These are phyloP conservation scores for Cytospora mali DNA, from an alignment of 2,329 filamentous ascomycete species.

Conservation along the genomic window DNA sequence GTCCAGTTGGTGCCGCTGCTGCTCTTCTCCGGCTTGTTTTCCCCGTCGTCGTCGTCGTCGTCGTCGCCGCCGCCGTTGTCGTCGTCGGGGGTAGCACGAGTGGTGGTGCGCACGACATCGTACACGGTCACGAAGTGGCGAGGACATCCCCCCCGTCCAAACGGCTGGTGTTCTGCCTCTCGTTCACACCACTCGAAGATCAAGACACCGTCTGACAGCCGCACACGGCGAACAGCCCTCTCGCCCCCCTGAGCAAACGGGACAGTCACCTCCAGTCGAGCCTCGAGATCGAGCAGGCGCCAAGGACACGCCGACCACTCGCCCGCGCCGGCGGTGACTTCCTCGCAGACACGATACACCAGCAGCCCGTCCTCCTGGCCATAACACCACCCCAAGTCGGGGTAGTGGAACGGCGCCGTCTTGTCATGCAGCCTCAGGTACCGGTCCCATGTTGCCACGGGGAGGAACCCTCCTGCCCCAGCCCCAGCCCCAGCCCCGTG, in stretches of 20 bases:
- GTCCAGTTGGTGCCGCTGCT: constrained; percentile 41
- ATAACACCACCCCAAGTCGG: constrained; percentile 57
- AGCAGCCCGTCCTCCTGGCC: constrained; percentile 55
- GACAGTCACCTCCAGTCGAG: constrained; percentile 45
- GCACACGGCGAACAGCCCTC: constrained; percentile 57
- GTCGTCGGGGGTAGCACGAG: background rate
- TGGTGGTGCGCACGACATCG: constrained; percentile 43
- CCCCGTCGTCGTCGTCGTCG: too few relatives aligned
- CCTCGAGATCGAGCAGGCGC: constrained; percentile 54
- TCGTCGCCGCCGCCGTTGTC: too few relatives aligned
- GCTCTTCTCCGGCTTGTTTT: background rate
- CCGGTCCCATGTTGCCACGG: constrained; percentile 47
- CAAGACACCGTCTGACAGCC: constrained; percentile 57
- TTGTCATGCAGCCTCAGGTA: constrained; percentile 46
- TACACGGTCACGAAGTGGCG: constrained; percentile 64
- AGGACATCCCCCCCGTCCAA: too few relatives aligned
- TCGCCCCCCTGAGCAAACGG: constrained; percentile 51
- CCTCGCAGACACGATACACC: constrained; percentile 46
- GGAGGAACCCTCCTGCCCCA: constrained; percentile 37
- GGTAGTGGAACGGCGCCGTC: constrained; percentile 46
- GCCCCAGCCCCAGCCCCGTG: constrained; percentile 35
- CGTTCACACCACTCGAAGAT: constrained; percentile 65
- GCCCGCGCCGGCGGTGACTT: constrained; percentile 7
- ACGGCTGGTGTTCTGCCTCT: constrained; percentile 49
- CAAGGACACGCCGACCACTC: constrained; percentile 35